Conservation (phyloP, 495 filamentous ascomycete genomes). For the Penicillium pancosmium region DNA sequence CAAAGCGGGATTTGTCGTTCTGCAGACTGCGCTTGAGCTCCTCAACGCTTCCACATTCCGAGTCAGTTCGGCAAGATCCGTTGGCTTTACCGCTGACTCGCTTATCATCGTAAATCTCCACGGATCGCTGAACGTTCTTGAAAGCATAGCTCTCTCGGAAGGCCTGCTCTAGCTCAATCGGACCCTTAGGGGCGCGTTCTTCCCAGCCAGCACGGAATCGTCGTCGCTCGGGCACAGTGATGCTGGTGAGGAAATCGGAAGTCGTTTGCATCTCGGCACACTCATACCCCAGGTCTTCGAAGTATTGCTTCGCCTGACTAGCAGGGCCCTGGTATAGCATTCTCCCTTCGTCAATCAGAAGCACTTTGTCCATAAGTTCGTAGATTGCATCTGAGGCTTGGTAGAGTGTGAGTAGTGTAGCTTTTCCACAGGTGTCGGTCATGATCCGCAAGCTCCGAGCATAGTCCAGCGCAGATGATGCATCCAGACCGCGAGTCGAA, state of each 20-base stretch:
- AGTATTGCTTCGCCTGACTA: conserved; percentile 70
- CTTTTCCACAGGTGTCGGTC: conserved; percentile 77
- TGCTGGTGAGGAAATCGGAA: conserved; percentile 81
- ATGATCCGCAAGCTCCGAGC: conserved; percentile 72
- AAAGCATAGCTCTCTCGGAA: conserved; percentile 55
- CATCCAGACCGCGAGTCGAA: conserved; percentile 78
- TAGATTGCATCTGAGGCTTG: conserved; percentile 86
- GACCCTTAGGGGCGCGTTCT: conserved; percentile 65
- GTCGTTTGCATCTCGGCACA: conserved; percentile 78
- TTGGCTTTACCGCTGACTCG: conserved; percentile 30
- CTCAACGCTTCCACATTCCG: conserved; percentile 48
- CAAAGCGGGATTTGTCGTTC: conserved; percentile 42
- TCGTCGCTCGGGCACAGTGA: conserved; percentile 70
- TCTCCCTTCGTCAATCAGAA: conserved; percentile 76
- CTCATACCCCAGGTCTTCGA: conserved; percentile 79
- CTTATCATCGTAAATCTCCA: conserved; percentile 50
- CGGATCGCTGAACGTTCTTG: conserved; percentile 48
- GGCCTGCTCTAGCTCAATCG: conserved; percentile 64
- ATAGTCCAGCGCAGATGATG: conserved; percentile 74
- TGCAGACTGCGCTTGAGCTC: conserved; percentile 47
- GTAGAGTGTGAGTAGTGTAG: conserved; percentile 79
- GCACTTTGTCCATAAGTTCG: conserved; percentile 79
- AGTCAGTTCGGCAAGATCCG: conserved; percentile 35
- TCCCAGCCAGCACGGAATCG: conserved; percentile 65
- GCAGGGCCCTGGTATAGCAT: conserved; percentile 80